Base-by-base conservation (phyloP, 2,329 filamentous ascomycete genomes). In the Curvularia eragrostidis region DNA sequence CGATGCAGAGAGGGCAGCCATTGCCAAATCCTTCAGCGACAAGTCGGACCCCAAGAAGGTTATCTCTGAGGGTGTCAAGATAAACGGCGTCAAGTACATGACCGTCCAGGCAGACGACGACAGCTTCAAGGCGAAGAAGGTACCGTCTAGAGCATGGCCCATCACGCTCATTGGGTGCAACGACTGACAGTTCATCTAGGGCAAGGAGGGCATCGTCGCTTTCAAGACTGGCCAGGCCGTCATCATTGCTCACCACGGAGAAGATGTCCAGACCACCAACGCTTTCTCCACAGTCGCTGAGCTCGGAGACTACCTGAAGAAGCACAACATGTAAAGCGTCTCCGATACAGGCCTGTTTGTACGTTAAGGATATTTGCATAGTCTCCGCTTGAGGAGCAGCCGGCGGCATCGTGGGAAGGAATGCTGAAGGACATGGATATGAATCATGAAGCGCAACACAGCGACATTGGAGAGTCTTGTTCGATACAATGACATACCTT, bases 161-260 rank as follows among this genome's bases (percentile, higher is more conserved):
- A 46, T 28, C 34, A 30, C 24, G 24, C n/a, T 36, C 47, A 42
- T 24, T 26, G n/a, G 5, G n/a, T 8, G 13, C 36, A 36, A 28
- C 34, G 39, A 50, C 62, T 64, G 39, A 65, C 64, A 57, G 47
- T n/a, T 2, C 50, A 12, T 47, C 54, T 62, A 91, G 89, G 92
- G 91, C 70, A 91, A 89, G 76, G 86, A 89, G 75, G 95, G 95
- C 66, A 80, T 97, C 72, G 84, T 89, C 75, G 86, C 95, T 70
- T 88, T 89, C 80, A 96, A 96, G 84, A 96, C 94, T 72, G 89
- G 85, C 73, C 89, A 96, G 81, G 91, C 93, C 68, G 88, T 98
- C 77, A 86, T 99, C 75, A 81, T 99, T 76, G 90, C 87, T 68
- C 92, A 97, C 83, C 92, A 98, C 84, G 84, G 83, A 67, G 91